Base-by-base conservation (phyloP, 495 filamentous ascomycete species). In the Diplogelasinospora grovesii region DNA sequence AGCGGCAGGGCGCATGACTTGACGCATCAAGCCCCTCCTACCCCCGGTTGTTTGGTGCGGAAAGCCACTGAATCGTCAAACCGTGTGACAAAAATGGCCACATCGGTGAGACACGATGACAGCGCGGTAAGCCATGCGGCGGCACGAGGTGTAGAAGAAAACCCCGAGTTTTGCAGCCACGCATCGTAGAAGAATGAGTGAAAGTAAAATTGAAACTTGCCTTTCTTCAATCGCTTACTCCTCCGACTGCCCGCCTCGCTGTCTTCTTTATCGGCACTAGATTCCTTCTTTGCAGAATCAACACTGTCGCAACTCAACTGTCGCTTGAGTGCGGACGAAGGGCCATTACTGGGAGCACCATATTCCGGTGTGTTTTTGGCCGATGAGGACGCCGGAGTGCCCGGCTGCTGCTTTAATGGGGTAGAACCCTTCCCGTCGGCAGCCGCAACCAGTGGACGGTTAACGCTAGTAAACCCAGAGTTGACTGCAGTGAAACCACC, bases 201-300 rank as follows among this genome's bases (percentile, higher is more conserved):
- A 18, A 36, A 7, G 13, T 22, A 28, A 33, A 1, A 29, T 6
- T 20, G 21, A 8, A 25, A 68, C 71, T 52, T 73, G 92, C 86
- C 89, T 77, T 95, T 95, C 64, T 90, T 93, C 7, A 94, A 65
- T 24, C 92, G 77, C 66, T 98, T 97, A 60, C 89, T 96, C 38
- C 90, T 79, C 42, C 93, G 75, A 41, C 86, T 90, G 39, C 78
- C 79, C 44, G 70, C 71, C 45, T 95, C 86, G 5, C 65, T 69
- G 28, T 88, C 82, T 16, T 78, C 75, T 27, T 75, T 75, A 20
- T 79, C 81, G 26, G 67, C 70, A 18, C 81, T 77, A 4, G 60
- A 67, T 23, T 79, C 80, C 44, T 71, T 73, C 36, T 62, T 70
- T 7, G 61, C 46, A 0, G 79, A 81, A 41, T 75, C 71, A 8